phyloP scores from a whole-genome alignment of 2,329 filamentous ascomycete genomes.

The Epichloe uncinata region DNA sequence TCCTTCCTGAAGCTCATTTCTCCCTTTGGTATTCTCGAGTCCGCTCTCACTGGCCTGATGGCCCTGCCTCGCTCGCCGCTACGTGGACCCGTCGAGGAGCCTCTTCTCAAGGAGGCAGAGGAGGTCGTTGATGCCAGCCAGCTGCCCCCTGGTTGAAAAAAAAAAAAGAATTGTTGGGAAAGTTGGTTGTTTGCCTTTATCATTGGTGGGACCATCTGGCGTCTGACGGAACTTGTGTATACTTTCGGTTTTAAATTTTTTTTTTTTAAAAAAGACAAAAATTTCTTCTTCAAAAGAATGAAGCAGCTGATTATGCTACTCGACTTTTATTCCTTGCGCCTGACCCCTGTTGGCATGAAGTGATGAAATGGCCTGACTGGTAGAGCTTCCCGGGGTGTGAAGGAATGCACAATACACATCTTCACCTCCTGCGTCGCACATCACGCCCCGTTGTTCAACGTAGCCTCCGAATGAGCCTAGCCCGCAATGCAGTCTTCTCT shows the following conservation, averaged over 20 bases:
- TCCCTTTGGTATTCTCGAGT: slow-evolving; percentile 94
- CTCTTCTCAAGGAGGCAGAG: slow-evolving; percentile 68
- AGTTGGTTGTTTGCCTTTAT: not conserved
- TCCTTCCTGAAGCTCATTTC: slow-evolving; percentile 93
- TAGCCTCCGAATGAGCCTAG: too few relatives aligned
- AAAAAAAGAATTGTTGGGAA: too few relatives aligned
- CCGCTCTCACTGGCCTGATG: slow-evolving; percentile 91
- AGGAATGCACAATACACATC: too few relatives aligned
- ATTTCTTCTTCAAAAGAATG: slow-evolving; percentile 1
- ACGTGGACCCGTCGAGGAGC: slow-evolving; percentile 56
- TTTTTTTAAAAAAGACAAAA: slow-evolving; percentile 1
- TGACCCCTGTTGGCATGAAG: slow-evolving; percentile 29
- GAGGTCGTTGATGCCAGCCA: slow-evolving; percentile 92
- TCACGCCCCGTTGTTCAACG: too few relatives aligned
- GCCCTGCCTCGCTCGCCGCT: slow-evolving; percentile 88
- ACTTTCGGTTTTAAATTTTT: slow-evolving; percentile 3
- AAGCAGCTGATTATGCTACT: slow-evolving; percentile 4
- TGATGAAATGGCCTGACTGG: not conserved
- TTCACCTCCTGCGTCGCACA: too few relatives aligned
- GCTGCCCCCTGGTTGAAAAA: slow-evolving; percentile 73
- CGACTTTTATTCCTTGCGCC: slow-evolving; percentile 5
- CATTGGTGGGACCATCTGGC: slow-evolving; percentile 4
- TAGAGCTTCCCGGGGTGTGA: not conserved
- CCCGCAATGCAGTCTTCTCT: too few relatives aligned
- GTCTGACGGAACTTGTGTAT: slow-evolving; percentile 7